Base-by-base conservation (phyloP, 2,329 filamentous ascomycete species). In the Knufia fluminis region DNA sequence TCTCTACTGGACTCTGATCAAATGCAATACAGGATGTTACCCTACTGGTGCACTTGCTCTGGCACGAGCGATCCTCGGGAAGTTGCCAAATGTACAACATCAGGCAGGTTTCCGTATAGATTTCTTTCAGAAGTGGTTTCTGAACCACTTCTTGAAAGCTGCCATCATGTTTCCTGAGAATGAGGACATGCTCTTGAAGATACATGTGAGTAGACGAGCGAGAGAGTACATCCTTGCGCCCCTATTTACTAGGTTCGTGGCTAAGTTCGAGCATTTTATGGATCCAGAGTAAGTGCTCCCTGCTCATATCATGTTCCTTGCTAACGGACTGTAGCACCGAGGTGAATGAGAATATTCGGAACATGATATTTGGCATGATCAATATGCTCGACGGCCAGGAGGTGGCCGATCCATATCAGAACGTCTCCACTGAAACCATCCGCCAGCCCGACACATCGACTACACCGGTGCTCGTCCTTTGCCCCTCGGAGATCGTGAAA, bases 161-260 rank as follows among this genome's bases (percentile, higher is more conserved):
- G 83, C 88, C 47, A 79, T 97, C 61, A 86, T 88, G 42, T 86
- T 92, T 61, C 92, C 92, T 9, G 92, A 98, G 78, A 73, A 72
- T 16, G 72, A 78, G 52, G 76, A 75, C 43, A 71, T 81, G 54
- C 83, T 97, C 72, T 78, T 87, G 50, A 87, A 94, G 60, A 91
- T 94, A 65, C 87, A 95, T 68, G 88, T 97, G 60, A 90, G 86
- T 44, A 87, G 94, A 58, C 88, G 91, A 66, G 89, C 88, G 36
- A 80, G 92, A 38, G 86, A 94, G 61, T 90, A 75, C 55, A 75
- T 82, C 43, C 69, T 82, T 51, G 75, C 77, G 54, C 85, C 91
- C 63, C 83, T 96, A 50, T 88, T 85, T 49, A 80, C 85, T 63
- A 74, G 72, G 4, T 71, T 77, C 1, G 68, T 80, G 58, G 79